Evolutionary conservation across 2,329 filamentous ascomycete genomes (phyloP).

Genomic region (Aspergillus spinulosporus): DNA sequence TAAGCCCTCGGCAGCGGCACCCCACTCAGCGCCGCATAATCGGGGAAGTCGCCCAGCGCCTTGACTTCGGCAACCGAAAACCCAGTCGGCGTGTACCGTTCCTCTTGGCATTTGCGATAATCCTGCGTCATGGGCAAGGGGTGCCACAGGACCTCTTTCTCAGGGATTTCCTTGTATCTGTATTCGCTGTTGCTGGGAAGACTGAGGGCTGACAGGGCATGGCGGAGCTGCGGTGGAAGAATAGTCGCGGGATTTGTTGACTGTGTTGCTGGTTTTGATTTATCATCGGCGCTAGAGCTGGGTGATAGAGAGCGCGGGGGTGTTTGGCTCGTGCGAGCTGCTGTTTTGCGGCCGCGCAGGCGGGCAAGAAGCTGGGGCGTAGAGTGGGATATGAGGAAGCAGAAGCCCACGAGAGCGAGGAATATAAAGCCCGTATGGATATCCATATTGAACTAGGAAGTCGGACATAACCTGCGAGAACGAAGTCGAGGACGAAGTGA

Average conservation of each 20-base stretch:
- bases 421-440: constrained; percentile 21
- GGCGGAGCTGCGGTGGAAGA: constrained; percentile 56
- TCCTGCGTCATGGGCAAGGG: constrained; percentile 45
- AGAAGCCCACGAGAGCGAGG: constrained; percentile 13
- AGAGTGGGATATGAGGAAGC: constrained; percentile 12
- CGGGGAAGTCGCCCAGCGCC: constrained; percentile 72
- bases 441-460: background rate
- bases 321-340: constrained; percentile 47
- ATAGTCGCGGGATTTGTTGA: constrained; percentile 46
- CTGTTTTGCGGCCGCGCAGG: constrained; percentile 45
- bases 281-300: constrained; percentile 28
- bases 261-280: constrained; percentile 33
- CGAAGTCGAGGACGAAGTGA: background rate
- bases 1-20: constrained; percentile 69
- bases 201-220: constrained; percentile 42
- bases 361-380: constrained; percentile 38
- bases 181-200: constrained; percentile 4
- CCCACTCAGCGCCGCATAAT: constrained; percentile 73
- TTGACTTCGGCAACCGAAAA: constrained; percentile 70
- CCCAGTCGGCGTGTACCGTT: constrained; percentile 63
- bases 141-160: constrained; percentile 35
- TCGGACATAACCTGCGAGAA: background rate
- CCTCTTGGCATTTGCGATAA: constrained; percentile 37
- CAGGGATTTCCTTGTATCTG: constrained; percentile 26
- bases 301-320: constrained; percentile 56